A percentile compares a stretch with the other conserved stretches of the same genome.
These are phyloP conservation scores for Penicillium dipodomyicola DNA, from an alignment of 495 filamentous ascomycete species.

Conservation along the genomic window DNA sequence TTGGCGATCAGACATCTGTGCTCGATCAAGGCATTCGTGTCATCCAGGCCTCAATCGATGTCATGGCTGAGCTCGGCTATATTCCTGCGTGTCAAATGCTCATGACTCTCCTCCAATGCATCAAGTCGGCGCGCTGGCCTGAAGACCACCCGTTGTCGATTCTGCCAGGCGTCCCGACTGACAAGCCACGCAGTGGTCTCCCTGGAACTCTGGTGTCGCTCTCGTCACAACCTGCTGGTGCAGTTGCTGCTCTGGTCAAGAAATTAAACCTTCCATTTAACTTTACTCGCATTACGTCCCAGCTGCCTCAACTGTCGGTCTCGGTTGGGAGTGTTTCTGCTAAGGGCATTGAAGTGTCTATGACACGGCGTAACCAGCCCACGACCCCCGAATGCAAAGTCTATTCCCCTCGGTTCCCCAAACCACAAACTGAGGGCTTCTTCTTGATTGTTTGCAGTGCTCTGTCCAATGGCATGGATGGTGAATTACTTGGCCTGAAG, in stretches of 20 bases:
- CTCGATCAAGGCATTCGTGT: conserved; percentile 97
- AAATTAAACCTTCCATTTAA: conserved; percentile 32
- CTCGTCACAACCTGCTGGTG: conserved; percentile 25
- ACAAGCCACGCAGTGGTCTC: conserved; percentile 31
- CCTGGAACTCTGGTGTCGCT: conserved; percentile 27
- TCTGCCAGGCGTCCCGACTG: conserved; percentile 68
- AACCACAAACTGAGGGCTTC: conserved; percentile 92
- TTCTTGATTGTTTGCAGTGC: conserved; percentile 66
- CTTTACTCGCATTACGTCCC: conserved; percentile 56
- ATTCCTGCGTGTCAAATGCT: conserved; percentile 69
- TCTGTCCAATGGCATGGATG: conserved; percentile 57
- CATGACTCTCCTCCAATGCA: conserved; percentile 81
- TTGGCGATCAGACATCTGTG: conserved; percentile 86
- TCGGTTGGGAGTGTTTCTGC: conserved; percentile 58
- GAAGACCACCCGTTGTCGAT: conserved; percentile 75
- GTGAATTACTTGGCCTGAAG: conserved; percentile 80
- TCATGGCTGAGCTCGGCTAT: conserved; percentile 87
- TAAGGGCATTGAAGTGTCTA: conserved; percentile 56
- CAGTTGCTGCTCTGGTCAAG: conserved; percentile 28
- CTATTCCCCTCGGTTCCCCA: conserved; percentile 86
- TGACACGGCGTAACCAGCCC: conserved; percentile 66
- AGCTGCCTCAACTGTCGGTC: conserved; percentile 69
- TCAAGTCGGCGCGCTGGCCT: conserved; percentile 93
- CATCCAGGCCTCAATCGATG: conserved; percentile 85
- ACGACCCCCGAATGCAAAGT: conserved; percentile 63